Conservation (phyloP, 2,329 filamentous ascomycete genomes). For the Talaromyces sp. region DNA sequence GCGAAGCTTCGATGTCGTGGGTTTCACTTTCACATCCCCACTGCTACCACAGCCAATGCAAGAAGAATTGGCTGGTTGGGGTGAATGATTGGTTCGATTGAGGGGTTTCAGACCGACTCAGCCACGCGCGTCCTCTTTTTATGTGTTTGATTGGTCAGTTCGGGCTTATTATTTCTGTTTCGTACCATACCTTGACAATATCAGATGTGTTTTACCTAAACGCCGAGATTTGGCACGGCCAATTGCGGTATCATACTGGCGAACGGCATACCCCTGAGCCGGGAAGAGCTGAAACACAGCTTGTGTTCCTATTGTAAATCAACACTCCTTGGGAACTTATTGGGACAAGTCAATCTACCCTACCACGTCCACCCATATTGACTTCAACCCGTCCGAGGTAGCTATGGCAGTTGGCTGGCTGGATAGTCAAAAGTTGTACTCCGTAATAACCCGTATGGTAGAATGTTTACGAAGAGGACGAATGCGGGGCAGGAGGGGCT, state of each 20-base stretch:
- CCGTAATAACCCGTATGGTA: too few species aligned
- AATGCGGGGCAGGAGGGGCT: not conserved
- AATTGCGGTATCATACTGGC: not conserved
- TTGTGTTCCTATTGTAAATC: too few species aligned
- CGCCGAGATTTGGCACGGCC: too few species aligned
- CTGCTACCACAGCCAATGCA: not conserved
- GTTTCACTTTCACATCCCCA: not conserved
- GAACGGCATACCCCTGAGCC: not conserved
- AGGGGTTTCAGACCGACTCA: not conserved
- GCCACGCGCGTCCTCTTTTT: not conserved
- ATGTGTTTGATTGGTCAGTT: not conserved
- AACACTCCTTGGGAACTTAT: too few species aligned
- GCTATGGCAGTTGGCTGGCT: not conserved
- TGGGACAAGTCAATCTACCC: too few species aligned
- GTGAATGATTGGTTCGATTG: not conserved
- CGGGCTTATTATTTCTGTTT: not conserved
- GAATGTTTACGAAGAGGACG: too few species aligned
- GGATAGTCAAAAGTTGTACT: too few species aligned
- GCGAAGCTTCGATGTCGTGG: slow-evolving; percentile 6
- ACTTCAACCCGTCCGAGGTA: not conserved
- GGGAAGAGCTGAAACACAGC: not conserved
- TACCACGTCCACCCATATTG: not conserved
- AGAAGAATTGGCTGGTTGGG: not conserved
- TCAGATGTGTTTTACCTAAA: not conserved
- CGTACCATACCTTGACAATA: not conserved